These are phyloP conservation scores for Globisporangium barbulae DNA, from an alignment of 352 stramenopile genomes.

Conservation along the genomic window DNA sequence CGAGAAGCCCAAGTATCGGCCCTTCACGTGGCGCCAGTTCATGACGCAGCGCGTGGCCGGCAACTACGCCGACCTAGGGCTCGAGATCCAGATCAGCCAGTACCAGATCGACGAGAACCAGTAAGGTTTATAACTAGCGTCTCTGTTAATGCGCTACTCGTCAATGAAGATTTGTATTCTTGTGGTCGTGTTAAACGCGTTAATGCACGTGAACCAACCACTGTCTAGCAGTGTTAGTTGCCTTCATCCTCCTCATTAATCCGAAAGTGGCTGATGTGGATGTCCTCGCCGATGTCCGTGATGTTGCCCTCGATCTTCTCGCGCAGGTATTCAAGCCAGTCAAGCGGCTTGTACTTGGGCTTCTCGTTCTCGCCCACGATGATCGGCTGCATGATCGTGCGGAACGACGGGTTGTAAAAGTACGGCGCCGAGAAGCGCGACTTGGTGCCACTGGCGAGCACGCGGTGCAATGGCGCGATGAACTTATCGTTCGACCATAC, in stretches of 20 bases:
- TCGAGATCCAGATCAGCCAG: constrained; percentile 84
- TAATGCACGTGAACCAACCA: too few species aligned
- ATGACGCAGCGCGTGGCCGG: constrained; percentile 66
- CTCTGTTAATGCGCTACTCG: too few species aligned
- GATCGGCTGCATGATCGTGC: constrained; percentile 60
- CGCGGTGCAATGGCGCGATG: constrained; percentile 43
- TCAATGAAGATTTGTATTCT: neutral
- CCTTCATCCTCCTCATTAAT: too few species aligned
- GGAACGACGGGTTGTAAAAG: constrained; percentile 60
- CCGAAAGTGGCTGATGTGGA: constrained; percentile 64
- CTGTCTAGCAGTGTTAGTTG: too few species aligned
- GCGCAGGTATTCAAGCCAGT: constrained; percentile 87
- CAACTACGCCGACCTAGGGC: constrained; percentile 63
- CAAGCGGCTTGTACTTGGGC: constrained; percentile 68
- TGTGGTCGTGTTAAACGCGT: too few species aligned
- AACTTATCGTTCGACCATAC: constrained; percentile 52
- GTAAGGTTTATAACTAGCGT: neutral
- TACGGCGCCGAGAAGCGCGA: constrained; percentile 42
- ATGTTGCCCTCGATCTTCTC: constrained; percentile 89
- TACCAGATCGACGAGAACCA: constrained; percentile 27
- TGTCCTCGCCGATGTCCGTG: constrained; percentile 89
- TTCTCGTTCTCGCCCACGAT: constrained; percentile 30
- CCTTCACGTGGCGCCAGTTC: constrained; percentile 72
- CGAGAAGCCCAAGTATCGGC: constrained; percentile 34
- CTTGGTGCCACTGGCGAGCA: constrained; percentile 23